Evolutionary conservation across 139 green algal genomes (phyloP).

Genomic region (Chlamydomonas sp.): DNA sequence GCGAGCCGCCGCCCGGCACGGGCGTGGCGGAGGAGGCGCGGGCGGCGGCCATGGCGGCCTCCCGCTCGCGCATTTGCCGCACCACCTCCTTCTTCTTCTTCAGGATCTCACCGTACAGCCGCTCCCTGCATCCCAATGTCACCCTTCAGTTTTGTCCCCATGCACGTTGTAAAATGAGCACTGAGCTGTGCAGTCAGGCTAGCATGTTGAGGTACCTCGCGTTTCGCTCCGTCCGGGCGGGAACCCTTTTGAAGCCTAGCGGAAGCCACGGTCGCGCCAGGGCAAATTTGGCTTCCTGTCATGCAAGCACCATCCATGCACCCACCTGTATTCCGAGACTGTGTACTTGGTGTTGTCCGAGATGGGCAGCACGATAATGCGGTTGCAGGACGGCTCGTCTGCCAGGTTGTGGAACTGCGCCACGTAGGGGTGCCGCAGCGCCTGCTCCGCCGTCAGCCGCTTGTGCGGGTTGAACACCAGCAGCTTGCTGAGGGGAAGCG

Average conservation of each 20-base stretch:
- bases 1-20: background rate
- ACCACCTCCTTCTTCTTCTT: conserved; percentile 87
- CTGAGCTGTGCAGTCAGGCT: too few species aligned
- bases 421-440: conserved; percentile 95
- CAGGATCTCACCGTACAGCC: conserved; percentile 91
- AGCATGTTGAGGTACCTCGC: background rate
- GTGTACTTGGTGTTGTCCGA: conserved; percentile 96
- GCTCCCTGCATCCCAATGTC: conserved; percentile 60
- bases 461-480: conserved; percentile 80
- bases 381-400: conserved; percentile 81
- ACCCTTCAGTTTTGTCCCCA: too few species aligned
- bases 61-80: conserved; percentile 63
- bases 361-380: conserved; percentile 91
- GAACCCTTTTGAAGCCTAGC: background rate
- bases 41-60: conserved; percentile 43
- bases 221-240: background rate
- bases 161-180: too few species aligned
- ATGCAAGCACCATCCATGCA: background rate
- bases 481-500: conserved; percentile 38
- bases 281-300: background rate
- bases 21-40: conserved; percentile 18
- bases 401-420: conserved; percentile 90
- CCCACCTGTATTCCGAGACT: conserved; percentile 61
- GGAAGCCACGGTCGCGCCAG: background rate
- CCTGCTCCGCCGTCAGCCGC: conserved; percentile 88